A percentile compares a stretch with the other conserved stretches of the same genome.
Conservation (phyloP, 176 grass and related monocot genomes). For the Oryza glaberrima region DNA sequence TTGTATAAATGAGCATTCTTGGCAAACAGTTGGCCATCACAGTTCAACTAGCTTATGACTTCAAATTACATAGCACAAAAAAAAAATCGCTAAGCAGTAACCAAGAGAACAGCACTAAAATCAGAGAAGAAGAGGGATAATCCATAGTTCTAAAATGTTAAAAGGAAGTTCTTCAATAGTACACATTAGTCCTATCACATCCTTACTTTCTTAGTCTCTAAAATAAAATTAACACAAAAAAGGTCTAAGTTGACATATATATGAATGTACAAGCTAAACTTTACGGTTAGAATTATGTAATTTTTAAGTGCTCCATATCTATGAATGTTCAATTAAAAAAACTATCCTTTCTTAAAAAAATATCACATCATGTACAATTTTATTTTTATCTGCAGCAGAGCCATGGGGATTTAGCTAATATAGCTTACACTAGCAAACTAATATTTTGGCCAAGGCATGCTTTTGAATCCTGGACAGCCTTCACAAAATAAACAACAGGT, state of each 20-base stretch:
- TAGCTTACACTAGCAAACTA: not conserved
- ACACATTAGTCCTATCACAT: not conserved
- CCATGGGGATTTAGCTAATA: not conserved
- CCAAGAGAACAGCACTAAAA: not conserved
- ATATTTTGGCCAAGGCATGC: not conserved
- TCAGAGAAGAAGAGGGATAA: not conserved
- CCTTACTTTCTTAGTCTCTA: not conserved
- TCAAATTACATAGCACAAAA: not conserved
- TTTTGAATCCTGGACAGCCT: slow-evolving; percentile 20
- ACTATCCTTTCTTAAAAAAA: too few species aligned
- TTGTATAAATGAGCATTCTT: not conserved
- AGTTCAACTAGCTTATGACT: not conserved
- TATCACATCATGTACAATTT: too few species aligned
- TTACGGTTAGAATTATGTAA: too few species aligned
- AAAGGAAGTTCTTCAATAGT: not conserved
- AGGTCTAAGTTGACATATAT: too few species aligned
- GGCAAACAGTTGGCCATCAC: not conserved
- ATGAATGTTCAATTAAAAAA: too few species aligned
- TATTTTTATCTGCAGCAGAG: too few species aligned
- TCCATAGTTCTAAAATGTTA: too few species aligned
- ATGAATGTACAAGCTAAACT: too few species aligned
- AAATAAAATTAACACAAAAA: too few species aligned
- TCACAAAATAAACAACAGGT: not conserved
- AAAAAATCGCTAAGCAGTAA: not conserved
- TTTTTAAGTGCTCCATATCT: too few species aligned